Evolutionary conservation across 345 rosid species (phyloP).

Genomic region (Anacardium occidentale): DNA sequence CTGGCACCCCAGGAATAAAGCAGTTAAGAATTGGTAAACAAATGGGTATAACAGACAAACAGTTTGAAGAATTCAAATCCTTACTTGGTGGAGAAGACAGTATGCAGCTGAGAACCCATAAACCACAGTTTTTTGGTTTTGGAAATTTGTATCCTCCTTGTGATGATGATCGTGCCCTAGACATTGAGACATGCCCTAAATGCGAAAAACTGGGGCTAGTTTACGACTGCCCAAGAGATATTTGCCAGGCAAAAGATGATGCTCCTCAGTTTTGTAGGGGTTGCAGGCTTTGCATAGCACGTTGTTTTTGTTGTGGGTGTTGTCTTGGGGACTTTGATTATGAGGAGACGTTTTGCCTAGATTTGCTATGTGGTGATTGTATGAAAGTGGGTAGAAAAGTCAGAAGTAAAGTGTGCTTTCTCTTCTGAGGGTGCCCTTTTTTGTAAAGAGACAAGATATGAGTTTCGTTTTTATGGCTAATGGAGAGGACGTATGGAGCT

Average conservation of each 20-base stretch:
- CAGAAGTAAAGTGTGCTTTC: constrained; percentile 17
- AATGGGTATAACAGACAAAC: constrained; percentile 57
- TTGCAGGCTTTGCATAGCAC: constrained; percentile 72
- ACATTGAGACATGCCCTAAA: constrained; percentile 84
- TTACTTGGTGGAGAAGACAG: constrained; percentile 46
- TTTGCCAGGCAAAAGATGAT: constrained; percentile 53
- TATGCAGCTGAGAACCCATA: constrained; percentile 33
- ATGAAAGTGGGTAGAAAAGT: constrained; percentile 35
- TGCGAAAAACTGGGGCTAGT: constrained; percentile 71
- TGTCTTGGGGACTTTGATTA: constrained; percentile 78
- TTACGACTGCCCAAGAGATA: constrained; percentile 85
- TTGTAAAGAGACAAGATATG: constrained; percentile 23
- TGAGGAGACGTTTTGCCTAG: constrained; percentile 84
- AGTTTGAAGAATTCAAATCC: constrained; percentile 59
- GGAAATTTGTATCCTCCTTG: constrained; percentile 53
- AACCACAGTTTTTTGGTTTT: constrained; percentile 63
- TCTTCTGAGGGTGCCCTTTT: constrained; percentile 20
- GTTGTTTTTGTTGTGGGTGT: constrained; percentile 81
- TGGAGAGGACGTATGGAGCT: not conserved
- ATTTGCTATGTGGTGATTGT: constrained; percentile 70
- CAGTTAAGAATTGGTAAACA: constrained; percentile 75
- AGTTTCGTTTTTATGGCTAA: constrained; percentile 28
- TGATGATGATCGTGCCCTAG: constrained; percentile 72
- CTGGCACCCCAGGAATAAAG: constrained; percentile 51
- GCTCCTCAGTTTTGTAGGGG: constrained; percentile 62